These are phyloP conservation scores for Babesia ovis DNA, from an alignment of 169 alveolate genomes.

Conservation along the genomic window DNA sequence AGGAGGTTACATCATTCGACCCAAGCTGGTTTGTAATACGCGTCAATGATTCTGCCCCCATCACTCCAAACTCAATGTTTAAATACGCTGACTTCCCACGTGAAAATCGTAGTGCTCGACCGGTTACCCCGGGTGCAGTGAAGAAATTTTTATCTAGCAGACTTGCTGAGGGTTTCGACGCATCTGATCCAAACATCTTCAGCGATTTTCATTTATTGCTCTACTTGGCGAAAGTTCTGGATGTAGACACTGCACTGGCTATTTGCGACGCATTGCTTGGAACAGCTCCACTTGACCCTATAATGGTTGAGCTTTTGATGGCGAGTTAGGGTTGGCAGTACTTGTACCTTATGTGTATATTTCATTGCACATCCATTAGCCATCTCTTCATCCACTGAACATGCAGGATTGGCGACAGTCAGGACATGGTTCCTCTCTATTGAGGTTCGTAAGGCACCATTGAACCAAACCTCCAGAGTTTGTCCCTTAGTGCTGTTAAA, in stretches of 20 bases:
- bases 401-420: too few relatives aligned
- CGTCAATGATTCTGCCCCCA: constrained; percentile 84
- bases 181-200: constrained; percentile 68
- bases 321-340: constrained; percentile 2
- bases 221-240: constrained; percentile 87
- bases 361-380: too few relatives aligned
- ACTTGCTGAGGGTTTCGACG: constrained; percentile 39
- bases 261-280: constrained; percentile 76
- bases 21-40: constrained; percentile 82
- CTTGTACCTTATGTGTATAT: background rate
- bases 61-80: constrained; percentile 75
- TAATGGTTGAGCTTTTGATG: constrained; percentile 39
- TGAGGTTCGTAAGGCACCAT: too few relatives aligned
- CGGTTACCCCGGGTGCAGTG: constrained; percentile 29
- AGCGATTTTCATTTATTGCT: constrained; percentile 88
- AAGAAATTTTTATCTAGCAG: constrained; percentile 4
- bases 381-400: too few relatives aligned
- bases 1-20: constrained; percentile 77
- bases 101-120: constrained; percentile 73
- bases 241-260: constrained; percentile 87
- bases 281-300: constrained; percentile 68
- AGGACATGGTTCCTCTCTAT: too few relatives aligned
- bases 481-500: too few relatives aligned
- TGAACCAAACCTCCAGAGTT: too few relatives aligned
- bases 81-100: constrained; percentile 73